Base-by-base conservation (phyloP, 257 asterid genomes). In the Nicotiana obtusifolia region DNA sequence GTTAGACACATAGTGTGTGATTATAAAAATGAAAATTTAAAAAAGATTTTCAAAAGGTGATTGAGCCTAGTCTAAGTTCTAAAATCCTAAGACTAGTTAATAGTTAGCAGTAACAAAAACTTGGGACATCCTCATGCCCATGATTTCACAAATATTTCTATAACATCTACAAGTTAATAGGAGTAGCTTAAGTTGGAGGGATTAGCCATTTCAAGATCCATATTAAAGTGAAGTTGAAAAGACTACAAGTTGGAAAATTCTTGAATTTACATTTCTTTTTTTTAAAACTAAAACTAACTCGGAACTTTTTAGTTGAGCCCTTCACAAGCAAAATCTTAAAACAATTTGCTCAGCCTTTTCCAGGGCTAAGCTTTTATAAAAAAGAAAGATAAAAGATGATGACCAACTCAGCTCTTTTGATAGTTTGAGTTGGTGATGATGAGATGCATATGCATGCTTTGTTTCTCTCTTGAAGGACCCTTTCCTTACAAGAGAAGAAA, bases 401-500 rank as follows among this genome's bases (percentile, higher is more conserved):
- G 84, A 75, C 86, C 88, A 88, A 85, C 89, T 68, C 75, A 44
- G 89, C 90, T 80, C 35, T 82, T 66, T 82, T 33, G 82, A 52
- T 47, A 76, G 90, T 86, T 41, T 22, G 86, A 65, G 89, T 62
- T 82, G 92, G 75, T 80, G 71, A 75, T 76, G 78, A 84, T 83
- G 88, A 84, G 83, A 86, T 90, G 91, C 89, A 85, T 85, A 88
- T 87, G 88, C 89, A 90, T 87, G 91, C 57, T 82, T 84, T 68
- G 44, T 56, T 83, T 87, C 93, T 90, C 90, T 90, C 90, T 56
- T 76, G 88, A 80, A 82, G 93, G 94, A 91, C 86, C 97, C 96
- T 88, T 91, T 89, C 94, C 95, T 77, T 84, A 88, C 85, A 87
- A 90, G 92, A 91, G 90, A 89, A 86, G 80, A 80, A 26, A 82